Base-by-base conservation (phyloP, 495 filamentous ascomycete genomes). In the Penicillium lagena region DNA sequence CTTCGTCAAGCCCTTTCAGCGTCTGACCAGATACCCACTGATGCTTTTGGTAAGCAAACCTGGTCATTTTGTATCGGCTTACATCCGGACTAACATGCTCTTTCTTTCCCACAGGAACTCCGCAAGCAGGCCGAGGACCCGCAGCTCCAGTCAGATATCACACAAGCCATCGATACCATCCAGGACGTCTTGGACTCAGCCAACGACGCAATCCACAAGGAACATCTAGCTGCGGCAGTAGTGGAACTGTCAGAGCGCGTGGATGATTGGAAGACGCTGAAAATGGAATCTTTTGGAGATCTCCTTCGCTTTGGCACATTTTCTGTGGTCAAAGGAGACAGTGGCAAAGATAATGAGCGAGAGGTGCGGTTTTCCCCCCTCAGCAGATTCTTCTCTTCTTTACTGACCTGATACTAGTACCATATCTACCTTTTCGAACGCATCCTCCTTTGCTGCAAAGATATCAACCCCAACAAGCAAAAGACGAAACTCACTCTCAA, bases 361-460 rank as follows among this genome's bases (percentile, higher is more conserved):
- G 89, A 95, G 71, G 88, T 94, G 70, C 55, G 80, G 22, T 22
- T 22, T 6, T 17, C 1, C 22, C 6, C 22, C 1, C 22, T 22
- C 22, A 4, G 2, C 22, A 4, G 22, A 22, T 22, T 22, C 22
- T 22, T 22, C 22, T 22, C 22, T 30, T 33, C 12, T 28, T 44
- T 32, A 43, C 28, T 46, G 39, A 39, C 37, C 43, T 43, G 57
- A 45, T 58, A 43, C 60, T 32, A 97, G 89, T 98, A 97, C 62
- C 90, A 93, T 56, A 95, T 98, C 41, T 98, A 95, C 64, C 80
- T 98, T 29, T 98, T 98, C 61, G 87, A 97, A 62, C 83, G 81
- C 49, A 98, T 98, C 40, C 76, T 98, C 14, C 80, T 98, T 15
- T 98, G 93, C 56, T 98, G 93, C 82, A 98, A 97, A 70, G 93